Evolutionary conservation across 2,329 filamentous ascomycete genomes (phyloP), one percentile per base, ranked within the genome.

Genomic region (Penicillium nordicum): DNA sequence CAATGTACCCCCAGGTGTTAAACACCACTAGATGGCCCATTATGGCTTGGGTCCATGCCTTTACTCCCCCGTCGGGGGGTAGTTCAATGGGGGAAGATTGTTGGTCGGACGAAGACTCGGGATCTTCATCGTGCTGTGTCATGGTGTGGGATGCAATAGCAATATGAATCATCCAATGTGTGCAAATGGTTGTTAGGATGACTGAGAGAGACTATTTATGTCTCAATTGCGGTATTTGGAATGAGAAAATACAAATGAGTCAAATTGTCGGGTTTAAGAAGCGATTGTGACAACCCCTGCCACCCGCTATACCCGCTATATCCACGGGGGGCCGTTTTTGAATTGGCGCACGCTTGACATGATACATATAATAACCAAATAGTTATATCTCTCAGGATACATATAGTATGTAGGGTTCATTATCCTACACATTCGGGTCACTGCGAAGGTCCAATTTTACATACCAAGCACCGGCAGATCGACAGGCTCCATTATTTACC

Each of bases 51-150:
- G 57, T 60, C 63, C 63, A 68, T 49, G 62, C 64, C n/a, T 59
- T 52, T 3, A 59, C 8, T 12, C 65, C 64, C 10, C 62, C 63
- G 27, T 67, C 64, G 0, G 62, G 63, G 21, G 59, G 64, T 9
- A 23, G 23, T 34, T 23, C 27, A 23, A 46, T 23, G 25, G 1
- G 16, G 23, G 16, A 44, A 44, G 41, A 29, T n/a, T 29, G 16
- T 29, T 1, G 16, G 16, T 43, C 10, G 41, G 29, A 27, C 6
- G 16, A 44, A 29, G 41, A 18, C 16, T 44, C 41, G 16, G 25
- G 9, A 11, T 29, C 25, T 29, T 29, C 10, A 44, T 29, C n/a
- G 5, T 29, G 29, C 41, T 29, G 1, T 29, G 16, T 44, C 41
- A 44, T 44, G 16, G 40, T 25, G 21, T 42, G 14, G 5, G 9